Evolutionary conservation across 176 grass and related monocot genomes (phyloP).

Genomic region (Ampelocalamus luodianensis): DNA sequence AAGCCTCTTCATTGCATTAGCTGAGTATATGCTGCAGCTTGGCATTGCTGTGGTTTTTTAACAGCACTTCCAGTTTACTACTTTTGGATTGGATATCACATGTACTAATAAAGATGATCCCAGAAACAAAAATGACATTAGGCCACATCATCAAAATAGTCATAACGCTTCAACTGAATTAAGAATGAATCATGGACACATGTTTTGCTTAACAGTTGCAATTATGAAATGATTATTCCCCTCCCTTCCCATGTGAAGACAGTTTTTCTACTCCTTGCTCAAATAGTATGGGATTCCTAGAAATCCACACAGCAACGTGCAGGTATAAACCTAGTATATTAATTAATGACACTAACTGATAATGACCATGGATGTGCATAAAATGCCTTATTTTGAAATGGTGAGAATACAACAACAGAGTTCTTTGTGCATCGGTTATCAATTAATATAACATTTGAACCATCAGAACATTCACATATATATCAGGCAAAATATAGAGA

Average conservation of each 20-base stretch:
- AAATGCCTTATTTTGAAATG: not conserved
- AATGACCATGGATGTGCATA: not conserved
- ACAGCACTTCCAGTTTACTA: constrained; percentile 4
- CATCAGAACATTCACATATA: constrained; percentile 14
- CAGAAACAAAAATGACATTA: not conserved
- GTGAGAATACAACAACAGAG: not conserved
- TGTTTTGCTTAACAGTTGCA: not conserved
- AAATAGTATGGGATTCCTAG: not conserved
- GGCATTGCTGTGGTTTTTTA: not conserved
- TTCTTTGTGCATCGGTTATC: not conserved
- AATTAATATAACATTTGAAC: constrained; percentile 4
- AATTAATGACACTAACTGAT: not conserved
- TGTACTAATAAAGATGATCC: not conserved
- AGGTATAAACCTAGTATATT: not conserved
- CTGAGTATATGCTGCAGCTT: not conserved
- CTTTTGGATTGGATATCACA: constrained; percentile 26
- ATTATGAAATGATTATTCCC: not conserved
- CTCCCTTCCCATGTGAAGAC: not conserved
- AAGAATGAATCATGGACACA: not conserved
- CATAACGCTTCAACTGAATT: not conserved
- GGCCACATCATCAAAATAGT: not conserved
- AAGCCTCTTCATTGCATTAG: not conserved
- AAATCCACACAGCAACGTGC: not conserved
- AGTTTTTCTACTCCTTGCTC: not conserved
- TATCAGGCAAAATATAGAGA: constrained; percentile 15